A percentile compares a stretch with the other conserved stretches of the same genome.
Evolutionary conservation across 1,139 yeast species (phyloP).

Genomic region (Martiniozyma asiatica): DNA sequence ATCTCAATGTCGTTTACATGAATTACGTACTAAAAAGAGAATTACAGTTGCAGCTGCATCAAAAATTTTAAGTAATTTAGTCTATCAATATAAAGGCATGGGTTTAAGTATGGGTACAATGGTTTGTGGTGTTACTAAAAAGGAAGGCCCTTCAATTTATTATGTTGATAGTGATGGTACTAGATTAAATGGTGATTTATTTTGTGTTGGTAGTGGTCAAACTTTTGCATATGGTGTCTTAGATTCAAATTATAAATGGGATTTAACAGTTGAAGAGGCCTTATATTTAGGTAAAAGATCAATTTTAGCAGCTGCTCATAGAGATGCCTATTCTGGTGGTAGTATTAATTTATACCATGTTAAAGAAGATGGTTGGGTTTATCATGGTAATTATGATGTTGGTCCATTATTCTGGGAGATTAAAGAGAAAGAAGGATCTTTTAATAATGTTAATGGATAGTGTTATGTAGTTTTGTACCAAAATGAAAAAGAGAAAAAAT

Average conservation of each 20-base stretch:
- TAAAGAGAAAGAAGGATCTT: conserved; percentile 78
- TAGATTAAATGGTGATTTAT: conserved; percentile 84
- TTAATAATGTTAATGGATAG: conserved; percentile 71
- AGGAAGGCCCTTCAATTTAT: conserved; percentile 90
- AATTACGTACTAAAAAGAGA: conserved; percentile 85
- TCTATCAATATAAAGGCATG: conserved; percentile 91
- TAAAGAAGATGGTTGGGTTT: conserved; percentile 87
- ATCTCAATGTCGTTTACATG: conserved; percentile 90
- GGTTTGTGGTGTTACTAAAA: conserved; percentile 94
- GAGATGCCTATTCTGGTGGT: conserved; percentile 99
- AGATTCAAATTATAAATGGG: conserved; percentile 87
- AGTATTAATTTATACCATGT: conserved; percentile 88
- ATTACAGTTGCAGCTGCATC: conserved; percentile 96
- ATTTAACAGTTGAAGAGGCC: conserved; percentile 83
- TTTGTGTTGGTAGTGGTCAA: conserved; percentile 98
- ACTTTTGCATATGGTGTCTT: conserved; percentile 99
- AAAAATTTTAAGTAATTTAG: conserved; percentile 81
- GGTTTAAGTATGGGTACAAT: conserved; percentile 99
- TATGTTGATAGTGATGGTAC: conserved; percentile 98
- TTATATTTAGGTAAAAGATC: conserved; percentile 89
- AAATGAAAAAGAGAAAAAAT: neutral
- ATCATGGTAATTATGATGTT: conserved; percentile 90
- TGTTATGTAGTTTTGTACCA: neutral
- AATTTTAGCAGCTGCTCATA: conserved; percentile 93
- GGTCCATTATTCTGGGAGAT: conserved; percentile 89